phyloP scores from a whole-genome alignment of 768 basidiomycete genomes.

The Phanerochaete carnosa region DNA sequence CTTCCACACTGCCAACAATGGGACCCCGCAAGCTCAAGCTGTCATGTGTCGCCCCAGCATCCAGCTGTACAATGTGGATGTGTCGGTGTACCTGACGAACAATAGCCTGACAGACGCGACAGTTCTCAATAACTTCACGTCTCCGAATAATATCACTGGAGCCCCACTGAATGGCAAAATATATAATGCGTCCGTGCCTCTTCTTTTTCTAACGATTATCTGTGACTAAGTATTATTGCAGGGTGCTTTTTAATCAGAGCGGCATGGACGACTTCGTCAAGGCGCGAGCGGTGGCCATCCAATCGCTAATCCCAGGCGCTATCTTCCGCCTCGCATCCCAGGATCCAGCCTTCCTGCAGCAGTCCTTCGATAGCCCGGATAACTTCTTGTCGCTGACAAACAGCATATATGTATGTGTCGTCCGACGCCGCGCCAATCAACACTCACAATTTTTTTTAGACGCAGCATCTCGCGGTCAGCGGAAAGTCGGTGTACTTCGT shows the following conservation, averaged over 20 bases:
- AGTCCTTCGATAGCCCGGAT: conserved; percentile 44
- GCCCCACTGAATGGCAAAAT: conserved; percentile 40
- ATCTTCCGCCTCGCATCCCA: conserved; percentile 53
- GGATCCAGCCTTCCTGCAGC: conserved; percentile 32
- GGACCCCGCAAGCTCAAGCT: conserved; percentile 37
- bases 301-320: conserved; percentile 55
- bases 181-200: conserved; percentile 53
- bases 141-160: conserved; percentile 52
- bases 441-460: conserved; percentile 53
- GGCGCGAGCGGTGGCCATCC: conserved; percentile 47
- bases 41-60: conserved; percentile 61
- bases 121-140: conserved; percentile 23
- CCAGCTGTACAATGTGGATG: conserved; percentile 38
- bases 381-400: conserved; percentile 53
- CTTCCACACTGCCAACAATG: conserved; percentile 35
- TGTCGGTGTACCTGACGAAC: conserved; percentile 42
- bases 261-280: conserved; percentile 43
- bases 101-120: conserved; percentile 38
- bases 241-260: conserved; percentile 17
- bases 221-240: background rate
- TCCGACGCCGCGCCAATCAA: background rate
- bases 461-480: conserved; percentile 52
- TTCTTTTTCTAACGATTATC: background rate
- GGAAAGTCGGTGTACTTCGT: conserved; percentile 63
- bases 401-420: conserved; percentile 45